Conservation (phyloP, 768 basidiomycete species). For the Stropharia rugosoannulata region DNA sequence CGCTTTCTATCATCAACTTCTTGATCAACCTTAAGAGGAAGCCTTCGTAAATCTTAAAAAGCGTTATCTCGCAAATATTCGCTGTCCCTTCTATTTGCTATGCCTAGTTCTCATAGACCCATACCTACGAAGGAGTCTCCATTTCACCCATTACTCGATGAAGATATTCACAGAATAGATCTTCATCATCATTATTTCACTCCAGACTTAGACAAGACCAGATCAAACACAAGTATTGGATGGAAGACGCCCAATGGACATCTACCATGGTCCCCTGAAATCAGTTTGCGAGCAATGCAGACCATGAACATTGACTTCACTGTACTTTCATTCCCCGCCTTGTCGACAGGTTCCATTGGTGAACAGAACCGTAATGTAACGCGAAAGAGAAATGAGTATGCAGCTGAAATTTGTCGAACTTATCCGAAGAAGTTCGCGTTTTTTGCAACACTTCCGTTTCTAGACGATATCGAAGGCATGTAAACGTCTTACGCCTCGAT, state of each 20-base stretch:
- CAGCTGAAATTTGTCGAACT: slow-evolving; percentile 44
- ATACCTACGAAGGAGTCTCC: background rate
- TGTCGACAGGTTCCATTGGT: slow-evolving; percentile 37
- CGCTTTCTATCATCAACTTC: slow-evolving; percentile 18
- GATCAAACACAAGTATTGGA: slow-evolving; percentile 45
- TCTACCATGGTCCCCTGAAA: slow-evolving; percentile 61
- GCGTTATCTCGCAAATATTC: no score
- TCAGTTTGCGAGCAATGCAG: slow-evolving; percentile 67
- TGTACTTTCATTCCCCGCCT: slow-evolving; percentile 66
- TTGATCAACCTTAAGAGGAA: slow-evolving; percentile 35
- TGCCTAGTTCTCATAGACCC: no score
- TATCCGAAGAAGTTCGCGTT: slow-evolving; percentile 66
- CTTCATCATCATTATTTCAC: slow-evolving; percentile 81
- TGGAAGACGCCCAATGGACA: slow-evolving; percentile 65
- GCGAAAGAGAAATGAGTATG: slow-evolving; percentile 46
- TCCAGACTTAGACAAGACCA: slow-evolving; percentile 44
- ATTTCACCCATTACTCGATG: slow-evolving; percentile 1
- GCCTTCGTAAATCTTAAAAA: slow-evolving; percentile 53
- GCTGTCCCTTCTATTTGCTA: no score
- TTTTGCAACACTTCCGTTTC: slow-evolving; percentile 63
- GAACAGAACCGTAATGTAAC: slow-evolving; percentile 39
- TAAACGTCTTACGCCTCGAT: no score
- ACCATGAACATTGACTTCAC: slow-evolving; percentile 53
- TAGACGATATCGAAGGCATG: slow-evolving; percentile 61
- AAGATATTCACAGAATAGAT: slow-evolving; percentile 45